Evolutionary conservation across 2,329 filamentous ascomycete species (phyloP), one percentile per base, ranked within the genome.

Genomic region (Botrytis pseudocinerea): DNA sequence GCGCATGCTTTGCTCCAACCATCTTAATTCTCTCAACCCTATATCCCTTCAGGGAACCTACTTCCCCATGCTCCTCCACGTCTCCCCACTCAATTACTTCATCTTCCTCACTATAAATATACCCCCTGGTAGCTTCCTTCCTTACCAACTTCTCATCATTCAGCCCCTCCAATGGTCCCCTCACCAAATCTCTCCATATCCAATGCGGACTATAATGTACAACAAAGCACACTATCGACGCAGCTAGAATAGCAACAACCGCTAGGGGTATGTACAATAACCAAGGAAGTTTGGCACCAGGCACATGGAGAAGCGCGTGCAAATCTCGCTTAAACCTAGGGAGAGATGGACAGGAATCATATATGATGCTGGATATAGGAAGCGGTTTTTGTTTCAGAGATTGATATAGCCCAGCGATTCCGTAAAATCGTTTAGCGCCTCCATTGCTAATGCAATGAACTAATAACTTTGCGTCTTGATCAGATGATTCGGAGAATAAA

Each of bases 401-500:
- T 8, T 68, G 62, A 63, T 77, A 79, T 0, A 69, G 69, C 20
- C 60, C 73, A 10, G 75, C 69, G 7, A 79, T 73, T 7, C 59
- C 74, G 48, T 77, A 79, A 2, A 76, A 60, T 12, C 77, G 59
- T 42, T 77, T 87, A 25, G 84, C 86, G 22, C 88, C 88, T 0
- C 87, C 88, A 78, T 89, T 90, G 74, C 87, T 89, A 84, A 90
- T 88, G 76, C 82, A 81, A 72, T 89, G 87, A 1, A 87, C 78
- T 28, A 89, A 80, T 20, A 89, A 80, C 3, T 83, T 80, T 65
- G 79, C 63, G 0, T 0, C 78, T 32, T 80, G 74, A 3, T 38
- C 59, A 16, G 72, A 64, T 28, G 72, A 66, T 38, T 73, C 70
- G 10, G 76, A 71, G 1, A 79, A 73, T 1, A 79, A 46, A 2